Evolutionary conservation across 1,139 yeast genomes (phyloP).

Genomic region (Wickerhamomyces sp.): DNA sequence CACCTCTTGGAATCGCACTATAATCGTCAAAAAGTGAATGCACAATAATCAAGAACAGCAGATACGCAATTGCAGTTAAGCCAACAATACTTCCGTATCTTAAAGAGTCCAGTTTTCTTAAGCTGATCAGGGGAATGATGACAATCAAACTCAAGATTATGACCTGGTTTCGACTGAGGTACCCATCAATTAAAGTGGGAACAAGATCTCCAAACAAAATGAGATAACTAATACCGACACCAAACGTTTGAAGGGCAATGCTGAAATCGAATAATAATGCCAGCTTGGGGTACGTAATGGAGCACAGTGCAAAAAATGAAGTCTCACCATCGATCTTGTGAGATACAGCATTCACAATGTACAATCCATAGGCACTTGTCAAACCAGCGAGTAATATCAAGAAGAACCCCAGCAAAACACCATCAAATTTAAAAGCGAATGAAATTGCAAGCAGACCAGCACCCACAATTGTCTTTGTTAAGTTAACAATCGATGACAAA

Average conservation of each 20-base stretch:
- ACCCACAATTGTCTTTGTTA: constrained; percentile 73
- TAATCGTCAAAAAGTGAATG: constrained; percentile 55
- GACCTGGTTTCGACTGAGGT: constrained; percentile 47
- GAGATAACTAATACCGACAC: constrained; percentile 85
- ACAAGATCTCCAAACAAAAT: constrained; percentile 88
- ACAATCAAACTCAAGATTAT: constrained; percentile 56
- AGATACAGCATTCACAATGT: constrained; percentile 72
- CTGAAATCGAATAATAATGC: constrained; percentile 83
- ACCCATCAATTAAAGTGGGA: constrained; percentile 53
- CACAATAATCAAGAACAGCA: constrained; percentile 66
- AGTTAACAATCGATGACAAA: constrained; percentile 50
- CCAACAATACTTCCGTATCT: constrained; percentile 88
- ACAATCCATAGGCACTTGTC: constrained; percentile 77
- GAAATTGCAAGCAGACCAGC: constrained; percentile 96
- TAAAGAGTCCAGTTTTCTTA: constrained; percentile 75
- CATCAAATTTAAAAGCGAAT: constrained; percentile 82
- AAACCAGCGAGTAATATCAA: constrained; percentile 69
- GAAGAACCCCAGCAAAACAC: constrained; percentile 61
- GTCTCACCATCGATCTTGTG: constrained; percentile 62
- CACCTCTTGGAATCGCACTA: constrained; percentile 27
- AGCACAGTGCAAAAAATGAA: constrained; percentile 80
- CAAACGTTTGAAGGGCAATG: constrained; percentile 87
- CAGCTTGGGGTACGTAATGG: constrained; percentile 78
- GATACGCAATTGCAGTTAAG: constrained; percentile 71
- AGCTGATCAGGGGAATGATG: constrained; percentile 71